Evolutionary conservation across 495 filamentous ascomycete species (phyloP), one percentile per base, ranked within the genome.

Genomic region (Neurospora sp.): DNA sequence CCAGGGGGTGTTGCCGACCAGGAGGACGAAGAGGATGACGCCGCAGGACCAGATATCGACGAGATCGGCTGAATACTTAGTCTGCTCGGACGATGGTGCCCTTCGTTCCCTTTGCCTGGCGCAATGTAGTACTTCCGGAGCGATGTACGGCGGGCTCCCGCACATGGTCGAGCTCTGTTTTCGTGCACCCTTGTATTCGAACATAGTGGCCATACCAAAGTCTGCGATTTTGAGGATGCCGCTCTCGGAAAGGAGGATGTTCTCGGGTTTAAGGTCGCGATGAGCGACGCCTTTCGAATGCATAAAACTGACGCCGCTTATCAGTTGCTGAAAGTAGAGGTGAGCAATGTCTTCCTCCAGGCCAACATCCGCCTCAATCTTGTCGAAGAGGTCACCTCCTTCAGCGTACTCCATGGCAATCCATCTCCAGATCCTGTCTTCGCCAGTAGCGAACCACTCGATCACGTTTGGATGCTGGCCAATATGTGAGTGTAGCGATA

Each of bases 1-100:
- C 96, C 96, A 99, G 0, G 96, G 96, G 3, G 96, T 99, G 81
- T 99, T 99, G 12, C 96, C 96, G 6, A 94, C 94, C 20, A 99
- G 82, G 5, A 99, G 85, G 48, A 98, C 96, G 78, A 99, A 99
- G 10, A 99, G 85, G 40, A 99, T 96, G 44, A 99, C 93, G 18
- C 94, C 96, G 76, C 93, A 97, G 42, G 94, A 97, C 96, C 96
- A 99, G 69, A 99, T 94, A 77, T 99, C 96, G 39, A 92, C 92
- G 70, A 93, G 83, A 77, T 98, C 91, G 2, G 93, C 90, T 37
- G 89, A 87, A 76, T 99, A 99, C 39, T 93, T 94, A 0, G 79
- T 71, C 20, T 85, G 87, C 74, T 88, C 90, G 16, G 81, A 79
- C 2, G 86, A 81, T 31, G 54, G 54, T 31, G 54, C 54, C 31